Evolutionary conservation across 192 early-diverging fungal species (phyloP).

Genomic region (Backusella mclennaniae): DNA sequence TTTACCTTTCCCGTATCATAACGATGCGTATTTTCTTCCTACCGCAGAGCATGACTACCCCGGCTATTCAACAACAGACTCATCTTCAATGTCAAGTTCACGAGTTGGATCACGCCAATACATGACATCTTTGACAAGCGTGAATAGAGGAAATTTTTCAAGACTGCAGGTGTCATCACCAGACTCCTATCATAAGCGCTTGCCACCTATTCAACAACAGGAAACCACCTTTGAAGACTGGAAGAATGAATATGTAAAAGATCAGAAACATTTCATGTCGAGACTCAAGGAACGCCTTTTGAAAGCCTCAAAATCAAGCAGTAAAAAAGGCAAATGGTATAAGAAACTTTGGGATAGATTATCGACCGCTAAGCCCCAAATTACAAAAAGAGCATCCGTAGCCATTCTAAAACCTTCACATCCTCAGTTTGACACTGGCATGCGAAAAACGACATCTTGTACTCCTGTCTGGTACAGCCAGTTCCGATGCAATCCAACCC

Average conservation of each 20-base stretch:
- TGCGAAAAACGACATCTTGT: not conserved
- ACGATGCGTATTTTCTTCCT: conserved; percentile 18
- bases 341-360: not conserved
- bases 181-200: not conserved
- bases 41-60: conserved; percentile 19
- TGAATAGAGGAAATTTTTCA: not conserved
- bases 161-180: not conserved
- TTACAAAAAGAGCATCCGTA: not conserved
- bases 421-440: not conserved
- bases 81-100: not conserved
- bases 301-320: not conserved
- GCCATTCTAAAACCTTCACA: not conserved
- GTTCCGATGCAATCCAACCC: conserved; percentile 9
- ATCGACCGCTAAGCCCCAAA: not conserved
- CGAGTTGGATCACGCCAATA: conserved; percentile 1
- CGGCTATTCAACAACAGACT: not conserved
- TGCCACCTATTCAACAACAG: not conserved
- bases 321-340: not conserved
- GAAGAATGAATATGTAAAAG: not conserved
- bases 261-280: not conserved
- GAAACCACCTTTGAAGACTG: not conserved
- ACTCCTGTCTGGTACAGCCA: conserved; percentile 26
- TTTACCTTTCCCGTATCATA: conserved; percentile 24
- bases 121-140: not conserved
- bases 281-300: not conserved